Conservation (phyloP, 2,329 filamentous ascomycete species). For the Diaporthe amygdali region DNA sequence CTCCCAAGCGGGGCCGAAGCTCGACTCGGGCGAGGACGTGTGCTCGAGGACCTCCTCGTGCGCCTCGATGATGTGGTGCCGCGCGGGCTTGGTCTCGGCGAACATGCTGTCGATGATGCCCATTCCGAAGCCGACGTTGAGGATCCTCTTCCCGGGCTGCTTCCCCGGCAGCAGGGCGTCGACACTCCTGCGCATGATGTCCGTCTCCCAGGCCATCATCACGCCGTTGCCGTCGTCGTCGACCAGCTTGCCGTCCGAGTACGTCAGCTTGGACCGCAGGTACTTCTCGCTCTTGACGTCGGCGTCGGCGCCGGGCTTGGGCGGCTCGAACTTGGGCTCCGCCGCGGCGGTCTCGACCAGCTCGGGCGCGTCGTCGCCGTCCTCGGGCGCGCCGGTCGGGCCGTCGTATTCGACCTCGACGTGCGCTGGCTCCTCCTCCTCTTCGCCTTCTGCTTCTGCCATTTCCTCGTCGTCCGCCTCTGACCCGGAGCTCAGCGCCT, state of each 20-base stretch:
- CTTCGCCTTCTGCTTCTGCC: constrained; percentile 40
- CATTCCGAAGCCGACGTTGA: constrained; percentile 92
- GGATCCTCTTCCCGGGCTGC: constrained; percentile 65
- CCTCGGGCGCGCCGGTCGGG: constrained; percentile 30
- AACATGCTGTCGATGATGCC: constrained; percentile 85
- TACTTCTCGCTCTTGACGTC: constrained; percentile 70
- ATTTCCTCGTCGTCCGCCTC: constrained; percentile 53
- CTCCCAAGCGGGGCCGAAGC: constrained; percentile 63
- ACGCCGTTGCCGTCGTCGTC: constrained; percentile 81
- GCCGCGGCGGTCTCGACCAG: constrained; percentile 32
- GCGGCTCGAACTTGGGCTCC: constrained; percentile 40
- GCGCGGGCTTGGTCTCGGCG: constrained; percentile 66
- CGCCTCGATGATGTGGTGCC: constrained; percentile 86
- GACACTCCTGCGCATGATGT: constrained; percentile 82
- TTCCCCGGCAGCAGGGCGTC: constrained; percentile 60
- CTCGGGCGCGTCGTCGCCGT: constrained; percentile 39
- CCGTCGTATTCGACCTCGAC: constrained; percentile 21
- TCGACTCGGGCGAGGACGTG: constrained; percentile 53
- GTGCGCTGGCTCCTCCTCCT: constrained; percentile 31
- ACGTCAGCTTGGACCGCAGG: constrained; percentile 69
- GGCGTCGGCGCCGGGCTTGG: constrained; percentile 42
- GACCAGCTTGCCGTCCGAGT: constrained; percentile 70
- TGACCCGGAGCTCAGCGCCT: constrained; percentile 66
- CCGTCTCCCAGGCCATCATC: constrained; percentile 93
- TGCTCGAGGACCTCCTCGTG: constrained; percentile 78